Base-by-base conservation (phyloP, 805 yeast species). In the Hanseniaspora valbyensis region DNA sequence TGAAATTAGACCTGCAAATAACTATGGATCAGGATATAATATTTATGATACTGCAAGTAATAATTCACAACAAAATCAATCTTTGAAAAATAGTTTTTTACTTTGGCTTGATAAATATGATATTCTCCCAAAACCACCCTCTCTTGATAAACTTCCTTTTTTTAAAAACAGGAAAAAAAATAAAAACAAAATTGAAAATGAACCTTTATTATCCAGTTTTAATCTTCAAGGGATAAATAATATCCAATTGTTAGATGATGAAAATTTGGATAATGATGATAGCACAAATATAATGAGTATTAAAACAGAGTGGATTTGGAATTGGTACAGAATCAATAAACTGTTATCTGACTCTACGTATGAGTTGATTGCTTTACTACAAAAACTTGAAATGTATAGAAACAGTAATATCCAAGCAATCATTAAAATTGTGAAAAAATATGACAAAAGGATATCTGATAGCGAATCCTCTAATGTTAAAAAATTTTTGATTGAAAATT, bases 371-470 rank as follows among this genome's bases (percentile, higher is more conserved):
- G 32, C 66, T 84, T 44, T 76, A 76, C 55, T 81, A 85, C 0
- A 48, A 40, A 48, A 48, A 12, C 34, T 48, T n/a, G 51, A 48
- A 33, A 19, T 48, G 43, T 92, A 80, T 63, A 72, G 85, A 56
- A 70, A 80, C 43, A 65, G 89, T 57, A 92, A 92, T 65, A 72
- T 88, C 28, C 88, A 95, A 0, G 98, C 94, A 0, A 78, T 89
- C 59, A 75, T 95, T 48, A 92, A 92, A 59, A 80, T 92, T 59
- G 72, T 87, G 52, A 92, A 92, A 61, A 92, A 92, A 63, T 89
- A 78, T 61, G 98, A 92, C 65, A 92, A 92, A 59, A 56, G 59
- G 3, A 58, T 63, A 42, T 50, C 56, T 26, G 60, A 65, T 1
- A 51, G 52, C 7, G 66, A 65, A 44, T 50, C 60, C 29, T 50